Evolutionary conservation across 495 filamentous ascomycete genomes (phyloP).

Genomic region (Aspergillus olivimuriae): DNA sequence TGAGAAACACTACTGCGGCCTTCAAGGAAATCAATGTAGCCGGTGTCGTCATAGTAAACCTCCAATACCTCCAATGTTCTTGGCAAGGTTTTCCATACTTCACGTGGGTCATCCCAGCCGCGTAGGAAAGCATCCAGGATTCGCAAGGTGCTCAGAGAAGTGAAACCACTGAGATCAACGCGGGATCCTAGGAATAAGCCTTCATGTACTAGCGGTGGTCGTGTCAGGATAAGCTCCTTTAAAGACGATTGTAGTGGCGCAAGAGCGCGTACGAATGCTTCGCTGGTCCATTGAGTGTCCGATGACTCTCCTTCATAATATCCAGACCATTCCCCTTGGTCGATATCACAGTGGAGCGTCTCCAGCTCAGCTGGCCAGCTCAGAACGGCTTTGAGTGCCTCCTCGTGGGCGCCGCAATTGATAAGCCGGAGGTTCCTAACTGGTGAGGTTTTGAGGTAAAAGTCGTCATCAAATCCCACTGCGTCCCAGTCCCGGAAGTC

Average conservation of each 20-base stretch:
- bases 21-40: neutral
- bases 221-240: slow-evolving; percentile 12
- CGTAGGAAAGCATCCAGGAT: slow-evolving; percentile 16
- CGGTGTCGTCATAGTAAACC: slow-evolving; percentile 13
- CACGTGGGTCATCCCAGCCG: slow-evolving; percentile 3
- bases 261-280: slow-evolving; percentile 16
- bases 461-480: too few species aligned
- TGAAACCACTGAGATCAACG: slow-evolving; percentile 13
- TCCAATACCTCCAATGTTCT: slow-evolving; percentile 11
- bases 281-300: slow-evolving; percentile 10
- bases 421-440: slow-evolving; percentile 11
- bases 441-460: too few species aligned
- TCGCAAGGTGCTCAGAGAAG: slow-evolving; percentile 8
- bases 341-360: slow-evolving; percentile 13
- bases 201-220: slow-evolving; percentile 13
- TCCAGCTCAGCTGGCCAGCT: slow-evolving; percentile 15
- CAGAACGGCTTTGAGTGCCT: slow-evolving; percentile 9
- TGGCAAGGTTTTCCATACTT: slow-evolving; percentile 10
- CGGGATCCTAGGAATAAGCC: slow-evolving; percentile 11
- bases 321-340: slow-evolving; percentile 16
- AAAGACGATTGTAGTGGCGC: slow-evolving; percentile 9
- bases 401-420: slow-evolving; percentile 14
- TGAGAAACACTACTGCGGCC: neutral
- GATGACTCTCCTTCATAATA: slow-evolving; percentile 5
- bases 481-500: too few species aligned